These are phyloP conservation scores for Hysterium pulicare DNA, from an alignment of 2,329 filamentous ascomycete species.

Conservation along the genomic window DNA sequence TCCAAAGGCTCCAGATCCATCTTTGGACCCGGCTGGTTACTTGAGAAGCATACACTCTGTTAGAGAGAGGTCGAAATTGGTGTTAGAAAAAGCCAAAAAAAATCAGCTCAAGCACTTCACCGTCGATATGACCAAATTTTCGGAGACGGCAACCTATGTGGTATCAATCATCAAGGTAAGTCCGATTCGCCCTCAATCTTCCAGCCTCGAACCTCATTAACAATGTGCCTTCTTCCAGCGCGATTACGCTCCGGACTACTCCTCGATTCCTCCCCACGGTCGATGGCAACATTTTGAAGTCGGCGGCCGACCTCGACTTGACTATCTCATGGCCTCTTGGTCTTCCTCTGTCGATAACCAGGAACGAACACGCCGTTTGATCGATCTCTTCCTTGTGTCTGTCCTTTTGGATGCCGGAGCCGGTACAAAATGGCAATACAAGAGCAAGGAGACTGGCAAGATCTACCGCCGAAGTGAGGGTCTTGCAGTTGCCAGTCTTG, in stretches of 20 bases:
- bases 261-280: conserved; percentile 78
- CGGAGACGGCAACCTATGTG: conserved; percentile 79
- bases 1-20: conserved; percentile 80
- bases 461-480: conserved; percentile 84
- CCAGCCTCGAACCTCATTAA: conserved; percentile 2
- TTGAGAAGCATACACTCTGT: conserved; percentile 86
- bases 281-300: conserved; percentile 81
- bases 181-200: neutral
- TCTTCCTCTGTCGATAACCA: conserved; percentile 65
- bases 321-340: conserved; percentile 68
- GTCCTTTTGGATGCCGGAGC: conserved; percentile 85
- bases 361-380: conserved; percentile 70
- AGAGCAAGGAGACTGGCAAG: conserved; percentile 81
- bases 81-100: conserved; percentile 71
- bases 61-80: conserved; percentile 69
- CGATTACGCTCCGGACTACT: conserved; percentile 67
- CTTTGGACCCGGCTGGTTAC: conserved; percentile 84
- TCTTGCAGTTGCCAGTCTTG: conserved; percentile 70
- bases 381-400: conserved; percentile 76
- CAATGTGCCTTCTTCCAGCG: conserved; percentile 45
- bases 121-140: conserved; percentile 81
- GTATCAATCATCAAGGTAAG: conserved; percentile 91
- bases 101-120: conserved; percentile 83
- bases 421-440: conserved; percentile 87
- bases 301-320: conserved; percentile 71